Evolutionary conservation across 805 yeast genomes (phyloP).

Genomic region (Pichia eremophila): DNA sequence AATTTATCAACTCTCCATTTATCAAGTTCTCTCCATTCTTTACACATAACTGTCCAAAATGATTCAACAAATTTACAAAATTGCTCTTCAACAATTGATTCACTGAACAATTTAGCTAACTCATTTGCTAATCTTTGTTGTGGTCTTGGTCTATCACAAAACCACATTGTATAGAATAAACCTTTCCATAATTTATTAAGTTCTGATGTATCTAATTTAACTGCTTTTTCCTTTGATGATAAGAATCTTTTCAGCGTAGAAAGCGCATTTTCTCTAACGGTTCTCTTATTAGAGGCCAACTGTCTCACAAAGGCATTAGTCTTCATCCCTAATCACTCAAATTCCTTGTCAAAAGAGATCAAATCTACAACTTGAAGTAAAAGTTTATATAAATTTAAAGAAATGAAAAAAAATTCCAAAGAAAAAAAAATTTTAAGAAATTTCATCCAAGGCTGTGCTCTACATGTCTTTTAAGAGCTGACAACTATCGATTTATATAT

Average conservation of each 20-base stretch:
- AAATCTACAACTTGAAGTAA: no score
- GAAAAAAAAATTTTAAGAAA: no score
- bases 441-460: no score
- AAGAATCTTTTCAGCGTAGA: slow-evolving; percentile 54
- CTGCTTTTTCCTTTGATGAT: slow-evolving; percentile 32
- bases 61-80: slow-evolving; percentile 51
- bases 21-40: slow-evolving; percentile 82
- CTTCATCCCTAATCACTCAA: slow-evolving; percentile 12
- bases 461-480: no score
- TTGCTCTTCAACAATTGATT: slow-evolving; percentile 32
- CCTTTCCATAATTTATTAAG: slow-evolving; percentile 91
- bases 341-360: no score
- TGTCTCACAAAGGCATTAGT: slow-evolving; percentile 61
- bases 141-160: slow-evolving; percentile 84
- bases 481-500: no score
- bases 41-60: slow-evolving; percentile 69
- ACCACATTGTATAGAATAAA: slow-evolving; percentile 94
- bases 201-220: slow-evolving; percentile 40
- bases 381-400: no score
- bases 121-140: slow-evolving; percentile 77
- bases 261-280: slow-evolving; percentile 65
- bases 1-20: slow-evolving; percentile 84
- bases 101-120: slow-evolving; percentile 47
- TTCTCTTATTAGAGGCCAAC: slow-evolving; percentile 74
- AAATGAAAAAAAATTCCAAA: no score